Evolutionary conservation across 164 flowering plant genomes (phyloP), one percentile per base, ranked within the genome.

Genomic region (Berberis vulgaris): DNA sequence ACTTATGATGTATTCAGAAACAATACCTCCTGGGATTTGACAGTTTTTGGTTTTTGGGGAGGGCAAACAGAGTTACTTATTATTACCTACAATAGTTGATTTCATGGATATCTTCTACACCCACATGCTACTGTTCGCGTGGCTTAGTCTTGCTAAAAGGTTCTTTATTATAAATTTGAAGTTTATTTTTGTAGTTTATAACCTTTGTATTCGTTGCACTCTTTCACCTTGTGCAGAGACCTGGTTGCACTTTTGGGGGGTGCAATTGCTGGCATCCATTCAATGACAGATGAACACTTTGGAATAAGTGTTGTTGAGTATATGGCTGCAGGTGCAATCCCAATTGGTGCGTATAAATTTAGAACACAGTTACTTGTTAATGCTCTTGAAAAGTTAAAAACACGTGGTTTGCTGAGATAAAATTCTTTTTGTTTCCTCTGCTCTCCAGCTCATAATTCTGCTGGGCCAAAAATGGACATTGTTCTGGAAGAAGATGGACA

Each of bases 251-350:
- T 94, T 59, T 73, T 91, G 68, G 97, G 89, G 64, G 89, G 81
- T 49, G 96, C 97, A 10, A 63, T 75, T 77, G 89, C 83, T 2
- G 99, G 99, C 62, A 77, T 94, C 46, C 97, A 94, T 72, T 82
- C 96, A 44, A 94, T 91, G 99, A 79, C 73, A 41, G 99, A 94
- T 60, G 97, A 94, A 69, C 99, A 94, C 71, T 94, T 94, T 71
- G 99, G 99, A 71, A 89, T 94, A 7, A 69, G 91, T 59, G 86
- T 87, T 8, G 96, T 94, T 8, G 99, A 94, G 73, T 95, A 86
- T 68, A 95, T 95, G 97, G 99, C 99, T 66, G 91, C 96, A 2
- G 99, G 99, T 5, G 92, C 99, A 54, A 81, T 95, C 65, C 97
- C 97, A 65, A 91, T 89, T 50, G 97, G 99, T 94, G 54, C n/a